These are phyloP conservation scores for Mycena belliarum DNA, from an alignment of 768 basidiomycete species.

Conservation along the genomic window DNA sequence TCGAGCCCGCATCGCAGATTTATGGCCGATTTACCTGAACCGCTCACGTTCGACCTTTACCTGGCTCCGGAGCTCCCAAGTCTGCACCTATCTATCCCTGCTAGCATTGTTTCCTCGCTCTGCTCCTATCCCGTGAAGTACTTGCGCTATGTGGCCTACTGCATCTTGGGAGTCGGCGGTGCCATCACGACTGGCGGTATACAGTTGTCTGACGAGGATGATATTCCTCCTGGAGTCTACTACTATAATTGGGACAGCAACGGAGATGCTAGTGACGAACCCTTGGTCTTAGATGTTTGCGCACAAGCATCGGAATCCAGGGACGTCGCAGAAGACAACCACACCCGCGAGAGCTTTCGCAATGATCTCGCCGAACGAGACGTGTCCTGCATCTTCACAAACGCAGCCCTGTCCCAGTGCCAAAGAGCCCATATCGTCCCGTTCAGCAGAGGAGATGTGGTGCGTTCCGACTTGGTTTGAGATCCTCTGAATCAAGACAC, in stretches of 20 bases:
- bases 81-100: too few species aligned
- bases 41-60: too few species aligned
- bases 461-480: not conserved
- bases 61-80: too few species aligned
- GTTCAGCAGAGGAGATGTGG: not conserved
- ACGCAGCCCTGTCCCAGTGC: not conserved
- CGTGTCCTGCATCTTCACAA: not conserved
- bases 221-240: not conserved
- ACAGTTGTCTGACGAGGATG: not conserved
- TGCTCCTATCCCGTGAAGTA: not conserved
- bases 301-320: too few species aligned
- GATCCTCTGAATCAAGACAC: not conserved
- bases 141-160: not conserved
- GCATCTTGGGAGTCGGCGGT: not conserved
- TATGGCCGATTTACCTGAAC: too few species aligned
- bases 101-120: too few species aligned
- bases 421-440: slow-evolving; percentile 2
- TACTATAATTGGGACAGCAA: not conserved
- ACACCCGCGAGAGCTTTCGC: too few species aligned
- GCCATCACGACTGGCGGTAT: not conserved
- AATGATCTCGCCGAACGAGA: not conserved
- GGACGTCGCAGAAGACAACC: too few species aligned
- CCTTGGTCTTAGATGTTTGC: too few species aligned
- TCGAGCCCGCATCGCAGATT: too few species aligned
- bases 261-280: too few species aligned